Percentiles rank a stretch among this genome's conserved stretches.
These are phyloP conservation scores for Monilinia fructigena DNA, from an alignment of 2,329 filamentous ascomycete species.

Conservation along the genomic window DNA sequence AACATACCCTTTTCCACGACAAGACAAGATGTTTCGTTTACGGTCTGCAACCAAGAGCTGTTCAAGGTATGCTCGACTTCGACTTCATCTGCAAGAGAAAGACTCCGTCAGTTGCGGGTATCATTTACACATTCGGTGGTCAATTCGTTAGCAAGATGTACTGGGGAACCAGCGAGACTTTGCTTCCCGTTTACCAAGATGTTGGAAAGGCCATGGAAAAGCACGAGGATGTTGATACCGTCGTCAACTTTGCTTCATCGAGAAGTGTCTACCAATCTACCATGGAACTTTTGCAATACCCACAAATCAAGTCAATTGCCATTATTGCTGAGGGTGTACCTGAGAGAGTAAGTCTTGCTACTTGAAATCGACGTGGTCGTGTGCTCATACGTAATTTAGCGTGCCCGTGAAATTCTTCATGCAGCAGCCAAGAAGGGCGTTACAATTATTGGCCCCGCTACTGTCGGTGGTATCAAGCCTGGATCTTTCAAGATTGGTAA, in stretches of 20 bases:
- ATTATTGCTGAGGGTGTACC: conserved; percentile 99
- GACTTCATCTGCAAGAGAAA: conserved; percentile 99
- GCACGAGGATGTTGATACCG: conserved; percentile 94
- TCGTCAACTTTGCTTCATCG: conserved; percentile 99
- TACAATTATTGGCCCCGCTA: conserved; percentile 97
- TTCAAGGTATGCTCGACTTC: conserved; percentile 95
- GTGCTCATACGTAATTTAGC: conserved; percentile 51
- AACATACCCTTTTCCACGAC: conserved; percentile 94
- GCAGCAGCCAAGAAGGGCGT: conserved; percentile 97
- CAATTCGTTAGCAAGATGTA: conserved; percentile 99
- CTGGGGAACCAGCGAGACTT: conserved; percentile 99
- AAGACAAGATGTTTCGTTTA: conserved; percentile 99
- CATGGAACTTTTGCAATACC: conserved; percentile 95
- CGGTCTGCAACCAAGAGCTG: conserved; percentile 92
- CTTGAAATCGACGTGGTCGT: background rate
- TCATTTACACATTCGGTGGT: conserved; percentile 99
- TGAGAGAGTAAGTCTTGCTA: conserved; percentile 72
- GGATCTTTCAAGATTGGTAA: conserved; percentile 99
- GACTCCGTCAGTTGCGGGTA: conserved; percentile 94
- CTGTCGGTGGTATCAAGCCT: conserved; percentile 98
- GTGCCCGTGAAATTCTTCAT: conserved; percentile 96
- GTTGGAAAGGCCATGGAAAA: conserved; percentile 90
- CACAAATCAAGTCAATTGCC: conserved; percentile 97
- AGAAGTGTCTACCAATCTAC: conserved; percentile 98
- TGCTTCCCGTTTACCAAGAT: conserved; percentile 96